A percentile compares a stretch with the other conserved stretches of the same genome.
phyloP scores from a whole-genome alignment of 352 stramenopile genomes.

The Phytopythium boreale region DNA sequence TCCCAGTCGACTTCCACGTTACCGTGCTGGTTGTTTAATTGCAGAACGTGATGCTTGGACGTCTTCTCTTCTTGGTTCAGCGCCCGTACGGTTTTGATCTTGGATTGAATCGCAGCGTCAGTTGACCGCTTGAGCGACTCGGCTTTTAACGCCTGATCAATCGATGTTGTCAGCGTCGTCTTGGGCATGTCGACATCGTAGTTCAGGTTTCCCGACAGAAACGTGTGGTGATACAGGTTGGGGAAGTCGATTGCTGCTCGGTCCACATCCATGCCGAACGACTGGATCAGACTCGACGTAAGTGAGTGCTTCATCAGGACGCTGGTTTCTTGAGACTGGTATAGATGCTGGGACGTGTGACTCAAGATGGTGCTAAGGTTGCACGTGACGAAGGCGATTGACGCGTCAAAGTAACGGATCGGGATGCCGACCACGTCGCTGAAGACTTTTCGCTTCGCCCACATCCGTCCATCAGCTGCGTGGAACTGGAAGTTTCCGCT shows the following conservation, averaged over 20 bases:
- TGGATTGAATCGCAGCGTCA: conserved; percentile 54
- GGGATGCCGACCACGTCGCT: conserved; percentile 78
- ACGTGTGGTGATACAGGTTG: conserved; percentile 84
- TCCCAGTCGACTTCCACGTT: conserved; percentile 52
- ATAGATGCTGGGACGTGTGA: conserved; percentile 24
- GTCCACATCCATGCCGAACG: conserved; percentile 80
- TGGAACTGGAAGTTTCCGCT: conserved; percentile 81
- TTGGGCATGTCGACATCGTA: conserved; percentile 65
- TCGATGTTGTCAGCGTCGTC: conserved; percentile 23
- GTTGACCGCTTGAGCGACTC: conserved; percentile 57
- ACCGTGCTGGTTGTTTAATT: conserved; percentile 12
- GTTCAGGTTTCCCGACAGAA: conserved; percentile 78
- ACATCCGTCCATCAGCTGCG: conserved; percentile 58
- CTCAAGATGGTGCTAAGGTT: conserved; percentile 52
- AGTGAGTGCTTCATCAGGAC: conserved; percentile 52
- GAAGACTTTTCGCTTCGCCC: conserved; percentile 73
- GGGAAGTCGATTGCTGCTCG: conserved; percentile 73
- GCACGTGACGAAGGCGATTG: conserved; percentile 82
- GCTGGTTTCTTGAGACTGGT: conserved; percentile 22
- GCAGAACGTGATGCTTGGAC: conserved; percentile 6
- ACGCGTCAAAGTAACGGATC: conserved; percentile 80
- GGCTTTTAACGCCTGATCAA: conserved; percentile 79
- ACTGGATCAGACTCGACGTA: conserved; percentile 65
- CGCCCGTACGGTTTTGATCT: conserved; percentile 42
- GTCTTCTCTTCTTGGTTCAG: conserved; percentile 2